Evolutionary conservation across 2,329 filamentous ascomycete species (phyloP), one percentile per base, ranked within the genome.

Genomic region (Cytospora leucostoma): DNA sequence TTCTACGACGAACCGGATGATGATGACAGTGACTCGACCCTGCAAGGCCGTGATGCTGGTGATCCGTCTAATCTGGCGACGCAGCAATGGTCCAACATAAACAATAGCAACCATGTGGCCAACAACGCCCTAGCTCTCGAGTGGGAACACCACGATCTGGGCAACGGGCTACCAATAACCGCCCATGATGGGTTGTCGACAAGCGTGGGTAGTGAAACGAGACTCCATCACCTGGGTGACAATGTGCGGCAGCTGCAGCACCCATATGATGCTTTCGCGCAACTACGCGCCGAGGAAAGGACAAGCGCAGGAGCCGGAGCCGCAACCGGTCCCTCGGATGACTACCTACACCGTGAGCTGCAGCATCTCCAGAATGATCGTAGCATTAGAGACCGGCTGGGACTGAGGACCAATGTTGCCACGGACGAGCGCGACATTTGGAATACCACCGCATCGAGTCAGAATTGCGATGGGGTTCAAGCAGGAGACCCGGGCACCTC

Each of bases 1-100:
- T 66, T 61, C 19, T 66, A 66, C 27, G 61, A 66, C 33, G 64
- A 60, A 49, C 61, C 56, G 3, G 64, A 66, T 17, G 64, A 66
- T 19, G 59, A 66, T 7, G 64, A 64, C 38, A 66, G 64, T 40
- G 64, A 66, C n/a, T 64, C 64, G 7, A 66, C 64, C 5, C 49
- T 66, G 6, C 61, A 57, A n/a, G 64, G 64, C 15, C 54, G 59
- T 27, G 64, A 64, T 2, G 37, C 47, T 8, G 34, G 57, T 13
- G 64, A 64, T 15, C 58, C 64, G 15, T 33, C 57, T 21, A 59
- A 35, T 27, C 54, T 66, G 49, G 37, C 44, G 12, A 17, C 61
- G 17, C 64, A 63, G 35, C 64, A 61, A 32, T 66, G 64, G 64
- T 19, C 64, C 33, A 61, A n/a, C 15, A 27, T 66, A 34, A 61